Conservation (phyloP, 495 filamentous ascomycete species). For the Chlorociboria aeruginascens region DNA sequence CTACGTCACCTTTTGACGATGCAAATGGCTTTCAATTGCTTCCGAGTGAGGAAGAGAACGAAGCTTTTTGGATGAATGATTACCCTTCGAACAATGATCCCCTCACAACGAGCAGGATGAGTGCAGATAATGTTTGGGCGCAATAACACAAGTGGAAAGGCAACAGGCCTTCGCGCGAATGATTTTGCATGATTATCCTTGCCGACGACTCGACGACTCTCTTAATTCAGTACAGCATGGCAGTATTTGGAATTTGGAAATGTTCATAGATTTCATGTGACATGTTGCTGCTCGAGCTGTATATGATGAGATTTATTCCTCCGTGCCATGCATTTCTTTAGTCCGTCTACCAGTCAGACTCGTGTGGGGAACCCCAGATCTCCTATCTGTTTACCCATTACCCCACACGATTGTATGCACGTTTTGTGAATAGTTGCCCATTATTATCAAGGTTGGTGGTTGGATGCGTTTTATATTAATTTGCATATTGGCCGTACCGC, state of each 20-base stretch:
- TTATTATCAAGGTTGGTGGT: no score
- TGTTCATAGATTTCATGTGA: conserved; percentile 18
- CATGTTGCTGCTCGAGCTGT: conserved; percentile 11
- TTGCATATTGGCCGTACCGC: no score
- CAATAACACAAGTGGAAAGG: conserved; percentile 22
- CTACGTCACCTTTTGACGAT: conserved; percentile 8
- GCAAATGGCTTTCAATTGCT: conserved; percentile 7
- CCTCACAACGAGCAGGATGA: conserved; percentile 8
- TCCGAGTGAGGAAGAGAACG: conserved; percentile 15
- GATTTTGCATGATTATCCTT: conserved; percentile 9
- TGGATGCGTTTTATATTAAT: no score
- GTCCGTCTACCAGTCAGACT: no score
- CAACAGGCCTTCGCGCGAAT: conserved; percentile 20
- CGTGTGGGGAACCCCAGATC: no score
- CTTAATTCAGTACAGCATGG: conserved; percentile 8
- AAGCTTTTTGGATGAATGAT: conserved; percentile 18
- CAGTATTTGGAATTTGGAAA: not conserved
- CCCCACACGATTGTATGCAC: no score
- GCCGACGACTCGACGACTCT: conserved; percentile 18
- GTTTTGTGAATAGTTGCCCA: no score
- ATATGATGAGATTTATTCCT: not conserved
- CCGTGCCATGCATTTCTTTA: no score
- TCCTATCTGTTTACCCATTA: no score
- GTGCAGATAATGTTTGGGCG: conserved; percentile 17
- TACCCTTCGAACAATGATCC: conserved; percentile 9